A percentile compares a stretch with the other conserved stretches of the same genome.
phyloP scores from a whole-genome alignment of 2,329 filamentous ascomycete species.

The Cordyceps cicadae region DNA sequence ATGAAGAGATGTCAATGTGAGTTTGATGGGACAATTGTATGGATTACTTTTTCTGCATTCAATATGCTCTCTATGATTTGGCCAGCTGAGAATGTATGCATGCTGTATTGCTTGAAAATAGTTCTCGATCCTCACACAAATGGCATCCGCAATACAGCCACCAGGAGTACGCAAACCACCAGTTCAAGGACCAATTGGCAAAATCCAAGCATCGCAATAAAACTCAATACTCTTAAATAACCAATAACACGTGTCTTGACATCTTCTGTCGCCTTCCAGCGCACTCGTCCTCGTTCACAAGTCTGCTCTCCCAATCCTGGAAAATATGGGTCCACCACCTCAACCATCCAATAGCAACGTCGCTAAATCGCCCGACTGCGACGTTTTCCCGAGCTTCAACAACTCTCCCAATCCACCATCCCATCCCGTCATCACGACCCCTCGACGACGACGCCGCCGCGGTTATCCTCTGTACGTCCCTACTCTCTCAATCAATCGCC shows the following conservation, averaged over 20 bases:
- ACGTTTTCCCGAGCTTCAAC: constrained; percentile 10
- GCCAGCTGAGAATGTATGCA: neutral
- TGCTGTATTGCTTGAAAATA: neutral
- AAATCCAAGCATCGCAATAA: neutral
- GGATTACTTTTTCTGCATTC: neutral
- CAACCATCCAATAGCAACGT: neutral
- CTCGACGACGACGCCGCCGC: neutral
- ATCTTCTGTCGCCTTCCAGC: neutral
- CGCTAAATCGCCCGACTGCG: constrained; percentile 6
- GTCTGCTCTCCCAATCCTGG: neutral
- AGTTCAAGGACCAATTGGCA: neutral
- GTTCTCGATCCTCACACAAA: neutral
- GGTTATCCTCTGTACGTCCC: neutral
- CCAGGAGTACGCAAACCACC: neutral
- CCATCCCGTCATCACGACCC: neutral
- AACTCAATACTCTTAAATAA: neutral
- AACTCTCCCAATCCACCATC: neutral
- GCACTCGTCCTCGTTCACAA: neutral
- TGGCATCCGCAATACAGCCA: neutral
- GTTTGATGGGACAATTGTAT: too few relatives aligned
- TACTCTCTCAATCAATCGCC: neutral
- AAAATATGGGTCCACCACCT: neutral
- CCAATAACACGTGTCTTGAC: neutral
- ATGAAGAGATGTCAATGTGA: neutral
- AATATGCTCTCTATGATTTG: neutral